Base-by-base conservation (phyloP, 208 protist species). In the Herpetomonas samuelpessoai region DNA sequence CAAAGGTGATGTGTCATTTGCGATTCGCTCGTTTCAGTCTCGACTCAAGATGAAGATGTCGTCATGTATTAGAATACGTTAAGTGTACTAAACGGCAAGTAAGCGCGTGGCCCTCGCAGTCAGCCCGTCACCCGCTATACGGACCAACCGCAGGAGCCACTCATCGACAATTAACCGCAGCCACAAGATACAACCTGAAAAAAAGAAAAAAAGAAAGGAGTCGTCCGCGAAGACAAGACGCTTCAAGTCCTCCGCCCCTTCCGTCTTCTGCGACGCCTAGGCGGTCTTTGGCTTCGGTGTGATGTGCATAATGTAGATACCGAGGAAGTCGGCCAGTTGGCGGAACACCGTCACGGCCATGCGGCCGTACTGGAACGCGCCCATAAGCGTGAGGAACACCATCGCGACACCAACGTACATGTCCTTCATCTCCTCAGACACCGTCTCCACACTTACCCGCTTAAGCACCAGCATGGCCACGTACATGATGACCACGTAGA, bases 281-380 rank as follows among this genome's bases (percentile, higher is more conserved):
- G 71, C 75, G 3, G 45, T 63, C 53, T 74, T 81, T 3, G 14
- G 6, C 35, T 73, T 71, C 0, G 75, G 71, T 7, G 53, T 73
- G 39, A 90, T 90, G 24, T 62, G 70, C 57, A 90, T 69, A 22
- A 90, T 90, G 52, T 74, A 62, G 48, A 90, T 90, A 46, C 64
- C 63, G 16, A 90, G 56, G 35, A 61, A 86, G 28, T 52, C 50
- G 0, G 83, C 65, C 14, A 90, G 63, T 50, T 90, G 79, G 9
- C 56, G 62, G 52, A 90, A 86, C 14, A 89, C 69, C 14, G 76
- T 78, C 16, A 89, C 27, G 21, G 86, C 80, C 81, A 95, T 88
- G 62, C 88, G 77, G 0, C 56, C 50, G 57, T 92, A 95, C 44
- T 76, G 70, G 60, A 79, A 55, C 6, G 80, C 49, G 0, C 83